Base-by-base conservation (phyloP, 257 asterid species). In the Solanum tarapatanum region DNA sequence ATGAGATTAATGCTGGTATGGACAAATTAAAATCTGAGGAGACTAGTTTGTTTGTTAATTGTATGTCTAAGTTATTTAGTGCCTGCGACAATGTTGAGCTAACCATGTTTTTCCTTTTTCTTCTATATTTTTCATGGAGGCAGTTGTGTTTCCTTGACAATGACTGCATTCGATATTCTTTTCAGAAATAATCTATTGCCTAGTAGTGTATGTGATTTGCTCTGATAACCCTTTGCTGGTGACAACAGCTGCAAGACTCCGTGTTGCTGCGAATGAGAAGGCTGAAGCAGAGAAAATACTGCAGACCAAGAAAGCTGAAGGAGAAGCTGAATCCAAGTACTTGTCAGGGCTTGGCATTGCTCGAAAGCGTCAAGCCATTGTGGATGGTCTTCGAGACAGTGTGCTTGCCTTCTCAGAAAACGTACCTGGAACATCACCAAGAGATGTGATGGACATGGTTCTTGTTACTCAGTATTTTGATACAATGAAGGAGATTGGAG, bases 361-460 rank as follows among this genome's bases (percentile, higher is more conserved):
- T 36, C 79, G 92, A 64, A 92, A 91, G 87, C 91, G 93, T 73
- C 92, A 91, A 83, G 93, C 93, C 26, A 90, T 90, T 10, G 91
- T 91, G 60, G 90, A 91, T 73, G 92, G 91, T 41, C 89, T 91
- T 60, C 87, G 92, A 19, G 91, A 87, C 82, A 87, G 90, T 37
- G 93, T 91, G 75, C 90, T 90, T 84, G 90, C 88, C 17, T 91
- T 90, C 88, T 90, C 93, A 37, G 90, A 62, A 83, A 91, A 90
- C 48, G 93, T 90, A 4, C 92, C 92, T 23, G 91, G 93, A 73
- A 89, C 93, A 68, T 82, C 92, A 6, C 83, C 92, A 2, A 90
- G 87, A 80, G 93, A 91, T 77, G 90, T 91, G 21, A 88, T 91
- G 92, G 93, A 91, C 86, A 90, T 91, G 92, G 90, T 91, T n/a